Conservation (phyloP, 1,139 yeast species). For the Hyphopichia burtonii region DNA sequence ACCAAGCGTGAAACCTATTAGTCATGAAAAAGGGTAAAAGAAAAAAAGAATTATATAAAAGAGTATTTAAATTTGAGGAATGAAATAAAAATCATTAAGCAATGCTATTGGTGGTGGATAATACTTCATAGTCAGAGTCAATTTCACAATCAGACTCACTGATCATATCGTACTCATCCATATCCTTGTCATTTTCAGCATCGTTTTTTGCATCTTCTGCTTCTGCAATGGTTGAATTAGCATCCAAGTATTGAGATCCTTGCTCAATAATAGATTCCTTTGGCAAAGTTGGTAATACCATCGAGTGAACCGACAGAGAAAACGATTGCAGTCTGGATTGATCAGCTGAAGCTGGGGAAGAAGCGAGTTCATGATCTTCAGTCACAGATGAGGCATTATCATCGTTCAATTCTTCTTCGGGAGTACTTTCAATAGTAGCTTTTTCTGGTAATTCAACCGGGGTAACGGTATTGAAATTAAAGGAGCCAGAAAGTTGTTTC, state of each 20-base stretch:
- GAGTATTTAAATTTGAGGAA: background rate
- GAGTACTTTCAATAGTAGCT: no score
- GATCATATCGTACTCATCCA: slow-evolving; percentile 34
- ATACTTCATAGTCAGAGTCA: slow-evolving; percentile 41
- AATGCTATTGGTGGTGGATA: slow-evolving; percentile 28
- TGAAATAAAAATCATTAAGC: slow-evolving; percentile 1
- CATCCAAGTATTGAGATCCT: slow-evolving; percentile 24
- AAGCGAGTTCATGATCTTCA: slow-evolving; percentile 6
- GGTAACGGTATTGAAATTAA: slow-evolving; percentile 6
- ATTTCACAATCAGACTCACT: slow-evolving; percentile 23
- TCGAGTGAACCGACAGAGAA: slow-evolving; percentile 26
- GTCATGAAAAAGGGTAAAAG: background rate
- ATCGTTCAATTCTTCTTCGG: background rate
- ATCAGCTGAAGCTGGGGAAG: slow-evolving; percentile 23
- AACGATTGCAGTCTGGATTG: background rate
- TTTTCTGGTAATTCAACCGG: background rate
- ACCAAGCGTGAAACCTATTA: background rate
- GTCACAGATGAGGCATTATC: background rate
- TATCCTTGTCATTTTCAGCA: slow-evolving; percentile 9
- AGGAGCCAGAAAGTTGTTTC: slow-evolving; percentile 24
- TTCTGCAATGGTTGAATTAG: slow-evolving; percentile 11
- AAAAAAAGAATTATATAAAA: background rate
- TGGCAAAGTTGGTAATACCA: slow-evolving; percentile 37
- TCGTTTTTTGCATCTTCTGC: slow-evolving; percentile 1
- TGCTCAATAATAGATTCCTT: slow-evolving; percentile 22